Percentiles rank a stretch among this genome's conserved stretches.
phyloP scores from a whole-genome alignment of 257 asterid species.

The Nicotiana paniculata region DNA sequence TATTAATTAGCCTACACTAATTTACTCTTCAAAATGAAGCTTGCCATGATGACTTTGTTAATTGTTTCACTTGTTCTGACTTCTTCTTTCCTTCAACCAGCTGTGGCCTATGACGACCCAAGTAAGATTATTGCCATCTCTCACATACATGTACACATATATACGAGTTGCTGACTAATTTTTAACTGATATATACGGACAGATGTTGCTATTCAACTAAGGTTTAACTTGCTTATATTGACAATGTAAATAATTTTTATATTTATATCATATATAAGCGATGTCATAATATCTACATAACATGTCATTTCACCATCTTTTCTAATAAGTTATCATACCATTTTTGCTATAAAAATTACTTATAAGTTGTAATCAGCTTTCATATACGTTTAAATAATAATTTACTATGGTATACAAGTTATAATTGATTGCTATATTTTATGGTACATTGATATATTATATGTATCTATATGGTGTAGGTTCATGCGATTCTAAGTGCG shows the following conservation, averaged over 20 bases:
- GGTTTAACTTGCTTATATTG: no score
- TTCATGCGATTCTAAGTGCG: conserved; percentile 24
- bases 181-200: neutral
- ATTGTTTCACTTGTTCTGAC: conserved; percentile 19
- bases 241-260: no score
- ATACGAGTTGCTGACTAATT: neutral
- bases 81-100: conserved; percentile 18
- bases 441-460: neutral
- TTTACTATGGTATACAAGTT: neutral
- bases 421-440: neutral
- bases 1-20: neutral
- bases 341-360: no score
- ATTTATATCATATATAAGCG: no score
- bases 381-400: no score
- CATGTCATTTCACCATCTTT: neutral
- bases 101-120: conserved; percentile 11
- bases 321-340: neutral
- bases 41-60: conserved; percentile 13
- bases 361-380: no score
- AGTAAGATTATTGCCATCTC: conserved; percentile 6
- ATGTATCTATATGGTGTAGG: conserved; percentile 5
- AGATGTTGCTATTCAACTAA: neutral
- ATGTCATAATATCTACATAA: no score
- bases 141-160: neutral
- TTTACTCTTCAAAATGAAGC: conserved; percentile 25